phyloP scores from a whole-genome alignment of 1,284 basidiomycete species.

The Serendipita sp. region DNA sequence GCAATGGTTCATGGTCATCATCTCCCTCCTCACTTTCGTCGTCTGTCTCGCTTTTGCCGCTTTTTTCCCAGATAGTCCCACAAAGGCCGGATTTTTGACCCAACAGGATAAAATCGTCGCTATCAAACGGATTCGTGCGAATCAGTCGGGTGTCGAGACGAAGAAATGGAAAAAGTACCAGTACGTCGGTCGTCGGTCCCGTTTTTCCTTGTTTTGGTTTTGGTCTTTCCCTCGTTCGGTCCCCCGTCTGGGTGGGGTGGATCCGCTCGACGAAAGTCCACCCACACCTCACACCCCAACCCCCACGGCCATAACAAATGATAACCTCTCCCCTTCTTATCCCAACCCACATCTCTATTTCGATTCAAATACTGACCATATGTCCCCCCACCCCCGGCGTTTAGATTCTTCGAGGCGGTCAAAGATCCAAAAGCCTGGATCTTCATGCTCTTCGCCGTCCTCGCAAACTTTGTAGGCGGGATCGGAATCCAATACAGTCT shows the following conservation, averaged over 20 bases:
- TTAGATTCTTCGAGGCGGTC: conserved; percentile 21
- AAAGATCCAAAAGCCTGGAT: conserved; percentile 32
- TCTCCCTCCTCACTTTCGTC: conserved; percentile 17
- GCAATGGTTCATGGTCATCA: conserved; percentile 23
- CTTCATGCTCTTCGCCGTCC: conserved; percentile 29
- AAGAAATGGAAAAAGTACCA: conserved; percentile 34
- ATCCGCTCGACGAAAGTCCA: background rate
- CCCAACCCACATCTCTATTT: background rate
- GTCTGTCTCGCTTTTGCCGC: conserved; percentile 18
- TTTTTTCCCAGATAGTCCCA: conserved; percentile 28
- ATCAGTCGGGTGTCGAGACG: conserved; percentile 30
- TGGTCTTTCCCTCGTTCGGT: background rate
- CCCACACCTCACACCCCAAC: background rate
- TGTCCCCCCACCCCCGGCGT: conserved; percentile 5
- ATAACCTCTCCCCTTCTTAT: background rate
- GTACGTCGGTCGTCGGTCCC: conserved; percentile 16
- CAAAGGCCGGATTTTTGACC: conserved; percentile 26
- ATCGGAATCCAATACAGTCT: conserved; percentile 30
- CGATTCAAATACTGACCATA: too few relatives aligned
- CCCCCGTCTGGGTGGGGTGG: background rate
- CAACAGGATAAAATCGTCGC: conserved; percentile 30
- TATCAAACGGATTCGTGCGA: conserved; percentile 28
- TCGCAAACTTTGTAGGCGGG: conserved; percentile 27
- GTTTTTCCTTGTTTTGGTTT: background rate
- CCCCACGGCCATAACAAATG: too few relatives aligned